Base-by-base conservation (phyloP, 192 early-diverging fungal genomes). In the Diversispora epigaea region DNA sequence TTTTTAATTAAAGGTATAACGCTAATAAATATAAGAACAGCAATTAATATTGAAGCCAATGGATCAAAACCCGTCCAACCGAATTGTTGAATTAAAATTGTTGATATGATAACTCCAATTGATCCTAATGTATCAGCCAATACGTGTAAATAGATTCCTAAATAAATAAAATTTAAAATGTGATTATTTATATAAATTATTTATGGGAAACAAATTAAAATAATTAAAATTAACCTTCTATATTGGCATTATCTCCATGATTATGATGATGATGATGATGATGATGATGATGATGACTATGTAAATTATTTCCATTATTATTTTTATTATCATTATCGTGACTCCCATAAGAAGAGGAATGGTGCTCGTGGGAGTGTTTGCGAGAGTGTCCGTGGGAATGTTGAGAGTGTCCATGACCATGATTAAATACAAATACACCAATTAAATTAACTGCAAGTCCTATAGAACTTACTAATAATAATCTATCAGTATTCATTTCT, bases 41-140 rank as follows among this genome's bases (percentile, higher is more conserved):
- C 92, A 78, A 98, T 98, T 60, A 94, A 88, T 58, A 98, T 88
- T 14, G 96, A 98, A 40, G 94, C 94, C 50, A 97, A 87, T 0
- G 96, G 96, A 80, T 98, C 96, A 47, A 96, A 92, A 68, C 96
- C 96, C 12, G 92, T 92, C 96, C 96, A 98, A 1, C 92, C 94
- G 80, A 94, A 96, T 77, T 80, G 87, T 76, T 93, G 86, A 52
- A 98, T 95, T 45, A 96, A 80, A 22, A 98, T 75, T 0, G 94
- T 94, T 0, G 95, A 96, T n/a, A 96, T 88, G 63, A 98, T 96
- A 1, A 98, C 96, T 68, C 96, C 96, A 1, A 95, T 93, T 47
- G 94, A 96, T 40, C 96, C 96, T 19, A 98, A 83, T 3, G 96
- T 95, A 80, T 98, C 96, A 6, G 95, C 93, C 76, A 98, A 81